These are phyloP conservation scores for Fusarium sp. DNA, from an alignment of 2,329 filamentous ascomycete species.

Conservation along the genomic window DNA sequence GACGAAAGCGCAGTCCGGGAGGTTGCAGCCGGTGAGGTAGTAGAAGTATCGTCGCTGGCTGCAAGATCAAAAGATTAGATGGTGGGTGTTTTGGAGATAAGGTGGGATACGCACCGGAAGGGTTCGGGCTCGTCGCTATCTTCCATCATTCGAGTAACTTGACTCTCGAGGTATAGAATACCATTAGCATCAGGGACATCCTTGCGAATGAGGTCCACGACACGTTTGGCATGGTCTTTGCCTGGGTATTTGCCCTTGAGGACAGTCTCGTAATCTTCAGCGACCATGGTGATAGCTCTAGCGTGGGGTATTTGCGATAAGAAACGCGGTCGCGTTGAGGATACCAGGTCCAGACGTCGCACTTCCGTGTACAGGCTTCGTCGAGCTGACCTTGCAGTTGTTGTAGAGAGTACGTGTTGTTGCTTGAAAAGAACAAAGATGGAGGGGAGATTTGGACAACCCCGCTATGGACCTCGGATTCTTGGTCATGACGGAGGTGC, in stretches of 20 bases:
- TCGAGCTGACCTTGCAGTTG: not conserved
- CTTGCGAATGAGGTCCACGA: constrained; percentile 79
- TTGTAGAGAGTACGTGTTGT: not conserved
- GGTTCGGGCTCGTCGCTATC: constrained; percentile 86
- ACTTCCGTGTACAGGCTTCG: not conserved
- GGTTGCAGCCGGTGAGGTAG: constrained; percentile 86
- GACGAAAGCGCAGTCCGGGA: constrained; percentile 81
- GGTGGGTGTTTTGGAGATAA: not conserved
- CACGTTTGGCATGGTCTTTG: constrained; percentile 84
- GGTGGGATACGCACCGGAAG: constrained; percentile 70
- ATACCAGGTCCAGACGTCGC: not conserved
- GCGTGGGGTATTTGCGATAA: not conserved
- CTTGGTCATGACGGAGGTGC: constrained; percentile 26
- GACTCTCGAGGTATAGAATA: constrained; percentile 87
- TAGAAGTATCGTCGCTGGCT: constrained; percentile 94
- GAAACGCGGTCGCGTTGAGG: not conserved
- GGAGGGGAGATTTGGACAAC: constrained; percentile 20
- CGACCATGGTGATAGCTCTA: constrained; percentile 45
- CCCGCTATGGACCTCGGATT: constrained; percentile 29
- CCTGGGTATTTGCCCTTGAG: constrained; percentile 78
- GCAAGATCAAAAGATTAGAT: not conserved
- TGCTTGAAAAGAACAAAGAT: not conserved
- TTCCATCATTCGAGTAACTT: constrained; percentile 82
- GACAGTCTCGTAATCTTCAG: constrained; percentile 59
- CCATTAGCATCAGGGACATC: constrained; percentile 72